phyloP scores from a whole-genome alignment of 2,329 filamentous ascomycete genomes.

The Monascus ruber region DNA sequence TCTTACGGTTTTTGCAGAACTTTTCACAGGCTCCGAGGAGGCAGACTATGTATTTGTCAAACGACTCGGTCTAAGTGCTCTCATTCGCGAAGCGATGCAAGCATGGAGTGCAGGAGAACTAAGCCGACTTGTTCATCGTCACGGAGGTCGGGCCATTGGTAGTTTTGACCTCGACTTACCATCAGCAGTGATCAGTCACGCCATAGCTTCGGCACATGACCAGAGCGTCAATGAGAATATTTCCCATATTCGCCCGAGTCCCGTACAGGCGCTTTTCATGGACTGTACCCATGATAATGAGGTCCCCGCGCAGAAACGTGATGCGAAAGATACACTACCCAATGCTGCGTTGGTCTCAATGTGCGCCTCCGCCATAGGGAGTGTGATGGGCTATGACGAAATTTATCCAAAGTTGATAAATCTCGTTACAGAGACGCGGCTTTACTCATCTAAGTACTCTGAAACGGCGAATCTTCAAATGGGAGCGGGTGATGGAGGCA shows the following conservation, averaged over 20 bases:
- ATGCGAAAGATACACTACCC: slow-evolving; percentile 84
- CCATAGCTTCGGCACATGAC: slow-evolving; percentile 22
- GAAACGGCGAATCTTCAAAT: slow-evolving; percentile 40
- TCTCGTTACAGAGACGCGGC: slow-evolving; percentile 74
- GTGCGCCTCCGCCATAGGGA: slow-evolving; percentile 89
- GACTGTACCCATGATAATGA: slow-evolving; percentile 99
- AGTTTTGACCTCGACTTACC: slow-evolving; percentile 94
- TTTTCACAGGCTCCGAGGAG: slow-evolving; percentile 91
- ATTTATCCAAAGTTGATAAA: slow-evolving; percentile 91
- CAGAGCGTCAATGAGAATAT: slow-evolving; percentile 48
- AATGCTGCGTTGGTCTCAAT: slow-evolving; percentile 91
- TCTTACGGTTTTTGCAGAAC: slow-evolving; percentile 82
- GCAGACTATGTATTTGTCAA: slow-evolving; percentile 96
- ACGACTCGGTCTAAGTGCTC: slow-evolving; percentile 74
- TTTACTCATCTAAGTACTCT: slow-evolving; percentile 71
- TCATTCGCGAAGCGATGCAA: slow-evolving; percentile 97
- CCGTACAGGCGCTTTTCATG: slow-evolving; percentile 93
- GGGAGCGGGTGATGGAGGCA: slow-evolving; percentile 65
- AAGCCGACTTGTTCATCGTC: slow-evolving; percentile 82
- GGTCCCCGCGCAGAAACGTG: slow-evolving; percentile 85
- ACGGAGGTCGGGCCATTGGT: slow-evolving; percentile 87
- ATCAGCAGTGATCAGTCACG: slow-evolving; percentile 46
- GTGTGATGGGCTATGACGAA: slow-evolving; percentile 97
- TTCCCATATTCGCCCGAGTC: slow-evolving; percentile 71
- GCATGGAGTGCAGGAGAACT: slow-evolving; percentile 91